Evolutionary conservation across 139 green algal genomes (phyloP).

Genomic region (Chlorella vulgaris): DNA sequence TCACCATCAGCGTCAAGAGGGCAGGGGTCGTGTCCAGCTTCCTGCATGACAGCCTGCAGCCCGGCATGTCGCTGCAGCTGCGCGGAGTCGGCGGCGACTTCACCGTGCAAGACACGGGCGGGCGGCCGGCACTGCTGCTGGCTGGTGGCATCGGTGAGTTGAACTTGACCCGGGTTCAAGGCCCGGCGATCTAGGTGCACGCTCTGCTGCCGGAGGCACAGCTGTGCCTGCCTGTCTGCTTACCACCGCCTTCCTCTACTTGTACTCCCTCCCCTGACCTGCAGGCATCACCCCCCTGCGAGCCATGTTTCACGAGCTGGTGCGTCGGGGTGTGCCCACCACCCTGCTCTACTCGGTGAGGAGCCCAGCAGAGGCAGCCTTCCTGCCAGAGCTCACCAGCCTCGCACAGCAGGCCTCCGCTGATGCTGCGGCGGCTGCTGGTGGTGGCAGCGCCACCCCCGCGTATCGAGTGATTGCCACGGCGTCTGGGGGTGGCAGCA

Average conservation of each 20-base stretch:
- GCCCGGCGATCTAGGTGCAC: neutral
- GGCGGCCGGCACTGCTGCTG: neutral
- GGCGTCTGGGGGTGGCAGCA: no score
- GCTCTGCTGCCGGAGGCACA: no score
- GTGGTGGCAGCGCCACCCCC: no score
- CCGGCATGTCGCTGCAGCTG: neutral
- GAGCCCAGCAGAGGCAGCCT: neutral
- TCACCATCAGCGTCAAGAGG: neutral
- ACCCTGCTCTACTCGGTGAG: neutral
- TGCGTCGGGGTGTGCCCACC: neutral
- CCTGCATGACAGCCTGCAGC: neutral
- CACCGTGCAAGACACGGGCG: neutral
- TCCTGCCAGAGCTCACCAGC: neutral
- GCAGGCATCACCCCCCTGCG: neutral
- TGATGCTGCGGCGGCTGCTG: neutral
- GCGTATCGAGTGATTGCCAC: neutral
- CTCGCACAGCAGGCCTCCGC: neutral
- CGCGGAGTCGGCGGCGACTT: neutral
- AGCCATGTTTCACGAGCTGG: neutral
- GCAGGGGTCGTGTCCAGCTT: neutral
- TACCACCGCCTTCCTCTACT: no score
- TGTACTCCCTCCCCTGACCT: no score
- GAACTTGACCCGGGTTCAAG: neutral
- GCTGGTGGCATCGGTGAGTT: neutral
- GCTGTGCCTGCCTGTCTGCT: no score